Evolutionary conservation across 768 basidiomycete genomes (phyloP).

Genomic region (Leucosporidium creatinivorum): DNA sequence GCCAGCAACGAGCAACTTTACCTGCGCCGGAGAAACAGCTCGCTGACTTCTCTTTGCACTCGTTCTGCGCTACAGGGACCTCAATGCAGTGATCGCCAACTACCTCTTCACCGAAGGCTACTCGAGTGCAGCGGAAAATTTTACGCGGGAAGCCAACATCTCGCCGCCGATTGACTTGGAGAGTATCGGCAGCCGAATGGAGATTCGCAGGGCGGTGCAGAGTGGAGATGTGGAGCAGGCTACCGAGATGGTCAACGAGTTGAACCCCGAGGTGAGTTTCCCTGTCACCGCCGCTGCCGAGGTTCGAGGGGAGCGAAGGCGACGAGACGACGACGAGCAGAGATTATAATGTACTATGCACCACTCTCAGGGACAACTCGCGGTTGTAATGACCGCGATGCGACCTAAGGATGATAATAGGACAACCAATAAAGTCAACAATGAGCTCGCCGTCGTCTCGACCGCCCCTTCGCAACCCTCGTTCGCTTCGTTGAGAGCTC

Average conservation of each 20-base stretch:
- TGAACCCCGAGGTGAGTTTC: constrained; percentile 87
- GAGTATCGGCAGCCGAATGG: constrained; percentile 87
- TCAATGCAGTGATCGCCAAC: constrained; percentile 91
- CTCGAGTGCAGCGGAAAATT: constrained; percentile 90
- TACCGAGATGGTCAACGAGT: constrained; percentile 86
- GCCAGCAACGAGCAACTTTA: constrained; percentile 6
- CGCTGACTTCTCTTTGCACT: constrained; percentile 30
- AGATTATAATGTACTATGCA: constrained; percentile 36
- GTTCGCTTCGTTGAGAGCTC: neutral
- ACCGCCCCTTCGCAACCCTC: constrained; percentile 2
- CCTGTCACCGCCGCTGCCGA: constrained; percentile 39
- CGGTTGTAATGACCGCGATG: constrained; percentile 25
- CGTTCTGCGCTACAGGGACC: constrained; percentile 54
- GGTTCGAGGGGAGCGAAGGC: neutral
- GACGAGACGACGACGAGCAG: neutral
- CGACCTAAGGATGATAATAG: constrained; percentile 31
- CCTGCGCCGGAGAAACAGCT: neutral
- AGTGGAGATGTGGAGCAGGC: constrained; percentile 92
- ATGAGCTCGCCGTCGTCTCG: constrained; percentile 21
- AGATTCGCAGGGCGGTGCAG: constrained; percentile 86
- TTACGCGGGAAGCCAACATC: constrained; percentile 78
- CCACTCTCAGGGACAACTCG: constrained; percentile 36
- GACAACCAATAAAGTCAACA: constrained; percentile 32
- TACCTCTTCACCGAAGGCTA: constrained; percentile 97
- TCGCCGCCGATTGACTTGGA: constrained; percentile 73